These are phyloP conservation scores for Ettlia oleoabundans DNA, from an alignment of 139 green algal species.

Conservation along the genomic window DNA sequence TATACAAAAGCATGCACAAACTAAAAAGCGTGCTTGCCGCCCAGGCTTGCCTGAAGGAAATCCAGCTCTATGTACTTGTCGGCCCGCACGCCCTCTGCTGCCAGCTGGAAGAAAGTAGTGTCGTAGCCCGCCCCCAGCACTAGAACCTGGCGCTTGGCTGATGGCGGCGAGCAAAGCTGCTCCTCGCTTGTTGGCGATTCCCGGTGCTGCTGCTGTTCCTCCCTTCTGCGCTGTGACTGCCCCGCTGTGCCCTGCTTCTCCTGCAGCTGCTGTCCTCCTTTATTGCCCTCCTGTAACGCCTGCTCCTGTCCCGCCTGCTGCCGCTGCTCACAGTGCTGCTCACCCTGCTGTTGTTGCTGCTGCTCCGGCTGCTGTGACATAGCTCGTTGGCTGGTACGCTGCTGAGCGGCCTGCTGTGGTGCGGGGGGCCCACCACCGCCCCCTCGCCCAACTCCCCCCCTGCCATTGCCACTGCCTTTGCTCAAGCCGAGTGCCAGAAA, in stretches of 20 bases:
- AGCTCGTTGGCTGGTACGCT: neutral
- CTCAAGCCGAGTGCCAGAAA: slow-evolving; percentile 60
- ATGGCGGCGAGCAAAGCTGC: neutral
- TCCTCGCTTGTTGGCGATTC: neutral
- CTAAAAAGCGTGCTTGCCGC: neutral
- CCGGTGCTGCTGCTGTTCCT: no score
- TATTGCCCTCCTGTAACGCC: no score
- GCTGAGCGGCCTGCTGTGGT: neutral
- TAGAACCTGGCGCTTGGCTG: slow-evolving; percentile 70
- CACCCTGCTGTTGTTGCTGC: neutral
- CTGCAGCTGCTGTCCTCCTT: no score
- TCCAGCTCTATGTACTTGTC: slow-evolving; percentile 78
- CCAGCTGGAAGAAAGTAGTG: slow-evolving; percentile 85
- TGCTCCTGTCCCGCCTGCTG: neutral
- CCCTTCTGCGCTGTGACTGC: no score
- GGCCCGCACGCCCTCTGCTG: slow-evolving; percentile 29
- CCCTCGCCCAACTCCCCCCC: no score
- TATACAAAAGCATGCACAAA: neutral
- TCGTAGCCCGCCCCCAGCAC: slow-evolving; percentile 88
- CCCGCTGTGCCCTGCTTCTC: no score
- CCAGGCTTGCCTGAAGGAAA: slow-evolving; percentile 62
- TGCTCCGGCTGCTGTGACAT: slow-evolving; percentile 4
- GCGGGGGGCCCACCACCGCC: no score
- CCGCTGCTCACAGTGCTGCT: neutral
- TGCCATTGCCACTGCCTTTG: neutral